Conservation (phyloP, 2,329 filamentous ascomycete species). For the Dendryphion nanum region DNA sequence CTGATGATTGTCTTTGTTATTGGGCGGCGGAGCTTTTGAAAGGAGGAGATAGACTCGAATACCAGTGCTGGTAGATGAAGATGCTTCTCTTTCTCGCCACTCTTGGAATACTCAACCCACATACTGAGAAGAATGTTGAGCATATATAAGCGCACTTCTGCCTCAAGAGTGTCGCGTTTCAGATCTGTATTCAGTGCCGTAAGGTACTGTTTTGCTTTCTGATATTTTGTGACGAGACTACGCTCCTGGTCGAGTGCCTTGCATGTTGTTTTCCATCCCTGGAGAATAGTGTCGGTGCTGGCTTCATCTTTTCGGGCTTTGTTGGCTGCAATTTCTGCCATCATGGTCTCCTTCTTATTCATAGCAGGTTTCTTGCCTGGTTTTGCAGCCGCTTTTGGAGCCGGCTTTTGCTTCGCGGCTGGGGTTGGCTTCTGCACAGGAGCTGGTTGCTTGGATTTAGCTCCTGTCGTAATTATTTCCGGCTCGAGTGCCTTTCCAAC, state of each 20-base stretch:
- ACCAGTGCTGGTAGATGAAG: slow-evolving; percentile 33
- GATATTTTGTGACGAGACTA: slow-evolving; percentile 47
- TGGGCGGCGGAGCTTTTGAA: slow-evolving; percentile 22
- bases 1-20: slow-evolving; percentile 30
- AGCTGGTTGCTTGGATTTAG: slow-evolving; percentile 7
- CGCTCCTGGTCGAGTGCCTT: slow-evolving; percentile 48
- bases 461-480: slow-evolving; percentile 59
- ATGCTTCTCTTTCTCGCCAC: slow-evolving; percentile 27
- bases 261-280: slow-evolving; percentile 48
- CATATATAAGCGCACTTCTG: slow-evolving; percentile 51
- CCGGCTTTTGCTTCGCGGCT: slow-evolving; percentile 22
- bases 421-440: slow-evolving; percentile 3
- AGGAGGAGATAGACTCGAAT: slow-evolving; percentile 27
- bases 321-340: slow-evolving; percentile 43
- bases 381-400: slow-evolving; percentile 13
- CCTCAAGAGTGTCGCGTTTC: slow-evolving; percentile 41
- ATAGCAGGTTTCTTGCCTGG: slow-evolving; percentile 31
- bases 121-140: slow-evolving; percentile 49
- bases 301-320: slow-evolving; percentile 45
- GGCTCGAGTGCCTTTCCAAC: slow-evolving; percentile 63
- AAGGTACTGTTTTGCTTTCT: slow-evolving; percentile 51
- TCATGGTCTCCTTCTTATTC: slow-evolving; percentile 44
- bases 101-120: slow-evolving; percentile 43
- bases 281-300: slow-evolving; percentile 40
- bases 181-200: slow-evolving; percentile 39